Base-by-base conservation (phyloP, 1,284 basidiomycete genomes). In the Pseudozyma hubeiensis region DNA sequence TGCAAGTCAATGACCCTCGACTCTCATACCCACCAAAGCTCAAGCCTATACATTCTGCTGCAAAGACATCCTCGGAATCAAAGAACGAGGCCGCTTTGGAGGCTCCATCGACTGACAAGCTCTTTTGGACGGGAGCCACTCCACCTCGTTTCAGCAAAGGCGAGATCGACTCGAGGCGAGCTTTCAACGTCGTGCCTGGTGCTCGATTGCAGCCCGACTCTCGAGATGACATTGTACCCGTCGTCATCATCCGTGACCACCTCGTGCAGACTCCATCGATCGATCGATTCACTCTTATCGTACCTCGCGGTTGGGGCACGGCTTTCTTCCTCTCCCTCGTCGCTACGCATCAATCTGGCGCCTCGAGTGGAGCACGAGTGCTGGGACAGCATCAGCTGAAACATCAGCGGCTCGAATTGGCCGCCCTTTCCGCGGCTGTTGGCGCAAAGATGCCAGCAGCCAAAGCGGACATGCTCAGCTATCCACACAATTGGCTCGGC, bases 261-360 rank as follows among this genome's bases (percentile, higher is more conserved):
- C 48, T 70, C 37, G 53, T 62, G 7, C 47, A 53, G 34, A 55
- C 58, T 44, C 61, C 62, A 16, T 37, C 24, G n/a, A 45, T 75
- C 31, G 61, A 63, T 13, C 66, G 70, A 4, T 84, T 53, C 55
- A 81, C 74, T 1, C 63, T 84, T 1, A 41, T 84, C 9, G 75
- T 83, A 1, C 82, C 82, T 7, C 76, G 81, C 30, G 81, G 81
- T 11, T 84, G 82, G 82, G 79, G 78, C 19, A 56, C 48, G 2
- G 73, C 79, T 3, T 83, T 83, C 53, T 83, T 76, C 64, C 68
- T 75, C 13, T 78, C 79, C 13, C 75, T 84, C 1, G 67, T 79
- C 37, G 65, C 78, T 33, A 75, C 74, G 14, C 62, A 74, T 50
- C 71, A 76, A n/a, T 75, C 64, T 0, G 71, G 73, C 19, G 68